Conservation (phyloP, 1,139 yeast genomes). For the Meyerozyma guilliermondii region DNA sequence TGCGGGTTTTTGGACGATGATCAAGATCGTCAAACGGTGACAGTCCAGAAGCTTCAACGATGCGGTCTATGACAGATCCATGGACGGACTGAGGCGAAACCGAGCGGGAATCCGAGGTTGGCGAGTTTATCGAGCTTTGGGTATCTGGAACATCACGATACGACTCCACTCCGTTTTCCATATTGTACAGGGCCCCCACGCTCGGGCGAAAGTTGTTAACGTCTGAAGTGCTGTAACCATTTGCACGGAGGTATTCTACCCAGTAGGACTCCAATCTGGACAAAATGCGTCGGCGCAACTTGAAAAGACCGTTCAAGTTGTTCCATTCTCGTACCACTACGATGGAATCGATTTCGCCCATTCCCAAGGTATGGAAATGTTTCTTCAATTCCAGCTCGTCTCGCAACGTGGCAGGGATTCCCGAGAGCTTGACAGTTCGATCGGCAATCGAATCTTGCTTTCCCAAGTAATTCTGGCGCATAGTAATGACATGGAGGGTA, state of each 20-base stretch:
- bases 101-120: slow-evolving; percentile 5
- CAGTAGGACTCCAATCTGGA: slow-evolving; percentile 64
- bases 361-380: slow-evolving; percentile 71
- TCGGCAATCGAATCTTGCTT: slow-evolving; percentile 88
- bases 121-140: slow-evolving; percentile 9
- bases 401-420: slow-evolving; percentile 82
- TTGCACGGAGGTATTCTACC: slow-evolving; percentile 61
- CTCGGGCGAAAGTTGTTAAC: slow-evolving; percentile 14
- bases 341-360: slow-evolving; percentile 74
- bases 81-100: slow-evolving; percentile 6
- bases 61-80: slow-evolving; percentile 4
- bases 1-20: slow-evolving; percentile 46
- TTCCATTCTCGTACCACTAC: slow-evolving; percentile 86
- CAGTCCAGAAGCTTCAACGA: background rate
- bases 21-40: background rate
- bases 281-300: slow-evolving; percentile 50
- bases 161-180: slow-evolving; percentile 10
- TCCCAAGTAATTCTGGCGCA: slow-evolving; percentile 81
- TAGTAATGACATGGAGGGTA: slow-evolving; percentile 65
- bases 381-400: slow-evolving; percentile 62
- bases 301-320: slow-evolving; percentile 59
- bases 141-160: slow-evolving; percentile 11
- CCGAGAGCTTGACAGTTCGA: slow-evolving; percentile 82
- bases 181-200: slow-evolving; percentile 24
- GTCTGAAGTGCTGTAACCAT: slow-evolving; percentile 20